These are phyloP conservation scores for Vitis riparia DNA, from an alignment of 164 flowering plant genomes.

Conservation along the genomic window DNA sequence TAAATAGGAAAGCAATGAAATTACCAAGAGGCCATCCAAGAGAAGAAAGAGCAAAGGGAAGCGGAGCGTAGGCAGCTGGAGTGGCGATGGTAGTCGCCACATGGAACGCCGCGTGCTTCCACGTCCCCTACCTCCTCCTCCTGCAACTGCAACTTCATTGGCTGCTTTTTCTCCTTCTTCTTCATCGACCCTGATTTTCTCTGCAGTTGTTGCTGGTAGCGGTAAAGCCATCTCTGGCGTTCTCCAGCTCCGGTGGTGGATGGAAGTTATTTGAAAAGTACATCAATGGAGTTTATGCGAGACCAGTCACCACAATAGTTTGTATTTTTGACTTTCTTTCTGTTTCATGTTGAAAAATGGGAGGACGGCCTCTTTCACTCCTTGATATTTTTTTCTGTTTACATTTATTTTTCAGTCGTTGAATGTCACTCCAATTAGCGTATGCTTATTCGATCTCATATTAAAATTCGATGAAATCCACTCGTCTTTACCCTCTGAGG, in stretches of 20 bases:
- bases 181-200: neutral
- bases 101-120: constrained; percentile 69
- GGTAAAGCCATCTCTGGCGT: neutral
- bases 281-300: too few relatives aligned
- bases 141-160: neutral
- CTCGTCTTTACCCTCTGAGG: too few relatives aligned
- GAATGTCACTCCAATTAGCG: too few relatives aligned
- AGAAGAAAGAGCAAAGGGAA: constrained; percentile 61
- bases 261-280: too few relatives aligned
- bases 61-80: constrained; percentile 67
- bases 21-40: constrained; percentile 69
- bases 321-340: neutral
- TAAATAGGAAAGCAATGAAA: neutral
- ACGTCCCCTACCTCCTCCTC: constrained; percentile 34
- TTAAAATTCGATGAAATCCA: too few relatives aligned
- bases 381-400: too few relatives aligned
- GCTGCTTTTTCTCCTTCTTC: too few relatives aligned
- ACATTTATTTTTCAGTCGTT: too few relatives aligned
- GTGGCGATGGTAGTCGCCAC: constrained; percentile 72
- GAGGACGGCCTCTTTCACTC: too few relatives aligned
- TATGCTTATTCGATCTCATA: too few relatives aligned
- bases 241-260: neutral
- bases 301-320: too few relatives aligned
- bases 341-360: too few relatives aligned
- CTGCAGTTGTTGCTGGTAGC: neutral